phyloP scores from a whole-genome alignment of 768 basidiomycete genomes.

The Tremella mesenterica region DNA sequence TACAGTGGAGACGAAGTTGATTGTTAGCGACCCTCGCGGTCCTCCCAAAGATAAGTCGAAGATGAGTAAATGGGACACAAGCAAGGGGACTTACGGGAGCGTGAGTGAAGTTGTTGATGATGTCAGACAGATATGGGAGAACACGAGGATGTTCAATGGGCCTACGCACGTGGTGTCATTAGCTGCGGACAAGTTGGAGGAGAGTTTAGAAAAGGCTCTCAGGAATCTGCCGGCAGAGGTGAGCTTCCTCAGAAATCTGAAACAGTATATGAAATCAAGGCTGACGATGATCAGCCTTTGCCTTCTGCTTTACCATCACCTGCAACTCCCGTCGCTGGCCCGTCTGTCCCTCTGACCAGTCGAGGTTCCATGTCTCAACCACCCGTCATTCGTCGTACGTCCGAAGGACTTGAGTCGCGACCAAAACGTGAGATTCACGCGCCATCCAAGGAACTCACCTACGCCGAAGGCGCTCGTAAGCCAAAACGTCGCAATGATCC shows the following conservation, averaged over 20 bases:
- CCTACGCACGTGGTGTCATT: conserved; percentile 67
- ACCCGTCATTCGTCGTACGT: conserved; percentile 67
- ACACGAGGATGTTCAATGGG: conserved; percentile 87
- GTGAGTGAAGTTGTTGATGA: conserved; percentile 77
- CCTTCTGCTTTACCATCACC: conserved; percentile 13
- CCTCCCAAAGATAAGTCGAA: conserved; percentile 45
- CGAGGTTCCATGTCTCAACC: conserved; percentile 65
- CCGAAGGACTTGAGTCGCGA: conserved; percentile 48
- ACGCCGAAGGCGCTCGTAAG: conserved; percentile 59
- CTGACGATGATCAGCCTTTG: background rate
- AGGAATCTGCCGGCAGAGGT: conserved; percentile 80
- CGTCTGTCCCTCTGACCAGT: conserved; percentile 46
- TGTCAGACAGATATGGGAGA: conserved; percentile 77
- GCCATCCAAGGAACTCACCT: conserved; percentile 79
- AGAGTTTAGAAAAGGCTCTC: conserved; percentile 77
- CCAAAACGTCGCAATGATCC: conserved; percentile 55
- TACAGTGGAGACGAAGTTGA: conserved; percentile 81
- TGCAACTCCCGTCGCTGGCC: conserved; percentile 18
- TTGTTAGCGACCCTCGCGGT: conserved; percentile 67
- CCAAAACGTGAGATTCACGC: conserved; percentile 98
- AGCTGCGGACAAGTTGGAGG: conserved; percentile 76
- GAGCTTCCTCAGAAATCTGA: conserved; percentile 33
- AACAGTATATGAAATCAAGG: background rate
- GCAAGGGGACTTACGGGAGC: conserved; percentile 52
- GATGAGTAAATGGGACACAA: conserved; percentile 30